Evolutionary conservation across 2,329 filamentous ascomycete species (phyloP), one percentile per base, ranked within the genome.

Genomic region (Escovopsis sp.): DNA sequence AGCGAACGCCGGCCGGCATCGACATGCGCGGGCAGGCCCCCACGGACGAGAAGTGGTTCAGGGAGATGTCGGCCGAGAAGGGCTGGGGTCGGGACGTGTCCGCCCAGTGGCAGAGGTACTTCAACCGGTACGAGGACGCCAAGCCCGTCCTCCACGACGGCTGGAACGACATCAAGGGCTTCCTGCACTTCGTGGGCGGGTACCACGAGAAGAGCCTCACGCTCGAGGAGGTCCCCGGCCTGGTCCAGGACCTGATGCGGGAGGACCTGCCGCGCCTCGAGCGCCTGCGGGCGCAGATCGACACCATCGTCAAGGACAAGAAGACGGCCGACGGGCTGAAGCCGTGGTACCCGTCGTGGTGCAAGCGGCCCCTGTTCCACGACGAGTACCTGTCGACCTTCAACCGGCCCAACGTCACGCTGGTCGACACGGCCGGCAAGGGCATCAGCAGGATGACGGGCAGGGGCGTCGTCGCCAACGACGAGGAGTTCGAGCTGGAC

Each of bases 351-450:
- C 67, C 71, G 0, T 57, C 59, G 0, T 78, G 71, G 67, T 82
- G 77, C 61, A 82, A 82, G 55, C 68, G 77, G 0, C 75, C 77
- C 0, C 69, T 63, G 35, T 80, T 79, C 56, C 73, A 74, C 55
- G 73, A 80, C 50, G 64, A 68, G 5, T 80, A 77, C 50, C 65
- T 81, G 0, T 52, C 63, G 3, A 49, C 68, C 0, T 82, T 81
- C 65, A 82, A 82, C 56, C 53, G 52, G 28, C 56, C 64, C 0
- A 70, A 77, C 49, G 77, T 82, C 4, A 63, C 65, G 6, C 67
- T 82, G 0, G 61, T 82, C 12, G 73, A 82, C 52, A 80, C 75
- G 0, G 57, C 71, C 28, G 73, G 70, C 4, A 63, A 66, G 46
- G 73, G 75, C 6, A 55, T 76, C 3, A 61, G 67, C 4, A 46